Evolutionary conservation across 495 filamentous ascomycete genomes (phyloP), one percentile per base, ranked within the genome.

Genomic region (Hypoxylon perforatum): DNA sequence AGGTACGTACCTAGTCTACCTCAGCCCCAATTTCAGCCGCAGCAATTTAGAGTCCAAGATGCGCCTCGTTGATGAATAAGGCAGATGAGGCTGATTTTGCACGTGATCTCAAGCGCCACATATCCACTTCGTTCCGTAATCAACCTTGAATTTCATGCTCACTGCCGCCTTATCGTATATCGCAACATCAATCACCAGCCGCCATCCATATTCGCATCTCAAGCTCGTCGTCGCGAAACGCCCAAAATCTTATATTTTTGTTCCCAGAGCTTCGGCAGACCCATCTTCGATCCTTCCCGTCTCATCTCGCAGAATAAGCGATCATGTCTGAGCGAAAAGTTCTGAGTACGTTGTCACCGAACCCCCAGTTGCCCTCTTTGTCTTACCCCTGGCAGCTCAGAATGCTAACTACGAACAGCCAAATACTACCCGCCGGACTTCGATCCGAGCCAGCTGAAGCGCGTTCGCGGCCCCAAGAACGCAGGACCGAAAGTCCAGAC

Each of bases 351-450:
- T 70, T 39, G 41, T 36, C 48, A 18, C 41, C 30, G 17, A 95
- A 95, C 81, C 25, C 25, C 25, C 3, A 92, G 94, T 65, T 81
- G 93, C 50, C n/a, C n/a, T 57, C 23, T 70, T 58, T 41, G 71
- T 52, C 45, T 38, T 50, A 50, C 36, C 25, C 58, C 39, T 35
- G 4, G 54, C 23, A 9, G 10, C 51, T 41, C 25, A 17, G 21
- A 19, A 59, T 65, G 41, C 65, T 69, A 61, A 66, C 60, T 15
- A 15, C 21, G 9, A 35, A 4, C 17, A 72, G 69, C 67, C 18
- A 91, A 92, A 75, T 92, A 95, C 84, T 98, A 96, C 76, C 95
- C 95, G 35, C 93, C 96, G 21, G 96, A 99, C 77, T 99, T 98
- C 79, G 96, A 99, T 80, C 96, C 96, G 15, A 90, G 87, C 23